These are phyloP conservation scores for Chalciporus pseudorubinellus DNA, from an alignment of 768 basidiomycete species.

Conservation along the genomic window DNA sequence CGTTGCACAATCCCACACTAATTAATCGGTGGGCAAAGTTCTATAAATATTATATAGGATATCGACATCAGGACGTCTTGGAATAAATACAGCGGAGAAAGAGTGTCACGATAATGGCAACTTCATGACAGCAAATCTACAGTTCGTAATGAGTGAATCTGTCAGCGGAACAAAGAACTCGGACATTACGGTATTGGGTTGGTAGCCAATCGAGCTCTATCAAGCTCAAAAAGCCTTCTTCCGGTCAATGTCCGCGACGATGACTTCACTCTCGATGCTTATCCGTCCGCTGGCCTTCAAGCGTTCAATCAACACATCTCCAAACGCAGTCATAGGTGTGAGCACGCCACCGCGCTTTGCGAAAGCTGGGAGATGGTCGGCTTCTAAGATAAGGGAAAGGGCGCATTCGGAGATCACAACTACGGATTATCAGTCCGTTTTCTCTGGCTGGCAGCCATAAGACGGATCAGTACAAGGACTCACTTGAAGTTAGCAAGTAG, in stretches of 20 bases:
- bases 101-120: not conserved
- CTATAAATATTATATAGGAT: not conserved
- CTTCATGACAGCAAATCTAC: not conserved
- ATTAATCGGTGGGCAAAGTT: not conserved
- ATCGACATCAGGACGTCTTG: not conserved
- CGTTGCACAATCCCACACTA: not conserved
- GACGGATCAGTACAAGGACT: not conserved
- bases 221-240: constrained; percentile 9
- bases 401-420: constrained; percentile 82
- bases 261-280: constrained; percentile 53
- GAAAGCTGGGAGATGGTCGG: constrained; percentile 53
- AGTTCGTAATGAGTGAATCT: not conserved
- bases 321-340: constrained; percentile 82
- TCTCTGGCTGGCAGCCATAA: not conserved
- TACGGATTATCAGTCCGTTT: constrained; percentile 25
- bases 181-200: not conserved
- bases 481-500: constrained; percentile 37
- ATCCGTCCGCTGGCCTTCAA: constrained; percentile 58
- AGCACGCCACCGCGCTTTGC: constrained; percentile 72
- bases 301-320: constrained; percentile 68
- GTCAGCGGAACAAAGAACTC: not conserved
- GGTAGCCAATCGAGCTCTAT: not conserved
- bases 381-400: constrained; percentile 60
- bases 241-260: constrained; percentile 8
- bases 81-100: not conserved